Percentiles rank a stretch among this genome's conserved stretches.
These are phyloP conservation scores for Zarea fungicola DNA, from an alignment of 2,329 filamentous ascomycete genomes.

Conservation along the genomic window DNA sequence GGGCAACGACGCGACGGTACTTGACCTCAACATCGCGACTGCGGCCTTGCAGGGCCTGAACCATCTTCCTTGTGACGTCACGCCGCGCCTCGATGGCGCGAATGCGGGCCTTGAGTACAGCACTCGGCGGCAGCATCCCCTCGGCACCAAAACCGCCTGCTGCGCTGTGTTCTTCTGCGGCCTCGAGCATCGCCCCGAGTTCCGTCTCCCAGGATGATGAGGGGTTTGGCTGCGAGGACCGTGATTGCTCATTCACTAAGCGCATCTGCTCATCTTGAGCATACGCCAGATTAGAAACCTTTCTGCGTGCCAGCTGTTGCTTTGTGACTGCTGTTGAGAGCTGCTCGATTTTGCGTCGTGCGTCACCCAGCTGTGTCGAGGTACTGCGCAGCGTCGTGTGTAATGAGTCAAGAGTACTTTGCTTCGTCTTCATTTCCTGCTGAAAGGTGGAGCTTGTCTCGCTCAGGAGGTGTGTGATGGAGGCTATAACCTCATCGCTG, in stretches of 20 bases:
- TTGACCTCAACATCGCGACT: conserved; percentile 81
- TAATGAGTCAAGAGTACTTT: conserved; percentile 74
- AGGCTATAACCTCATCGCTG: conserved; percentile 72
- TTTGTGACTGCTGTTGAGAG: conserved; percentile 60
- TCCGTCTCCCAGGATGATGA: conserved; percentile 51
- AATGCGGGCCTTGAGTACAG: conserved; percentile 61
- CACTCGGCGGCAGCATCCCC: conserved; percentile 50
- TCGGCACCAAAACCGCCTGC: conserved; percentile 31
- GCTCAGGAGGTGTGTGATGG: conserved; percentile 76
- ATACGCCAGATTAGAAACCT: conserved; percentile 71
- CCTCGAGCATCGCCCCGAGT: conserved; percentile 41
- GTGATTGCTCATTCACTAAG: conserved; percentile 36
- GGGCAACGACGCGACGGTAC: conserved; percentile 79
- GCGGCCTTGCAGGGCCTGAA: conserved; percentile 67
- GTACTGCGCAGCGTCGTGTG: conserved; percentile 77
- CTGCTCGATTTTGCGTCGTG: conserved; percentile 66
- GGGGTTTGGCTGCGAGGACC: conserved; percentile 38
- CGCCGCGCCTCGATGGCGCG: conserved; percentile 68
- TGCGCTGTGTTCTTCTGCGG: conserved; percentile 29
- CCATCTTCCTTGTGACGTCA: conserved; percentile 59
- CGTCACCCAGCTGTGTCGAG: conserved; percentile 71
- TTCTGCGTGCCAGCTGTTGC: conserved; percentile 62
- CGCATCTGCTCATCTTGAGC: conserved; percentile 64
- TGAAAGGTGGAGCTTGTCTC: conserved; percentile 77
- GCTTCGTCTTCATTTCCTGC: conserved; percentile 74